phyloP scores from a whole-genome alignment of 192 early-diverging fungal genomes.

The Coemansia sp. region DNA sequence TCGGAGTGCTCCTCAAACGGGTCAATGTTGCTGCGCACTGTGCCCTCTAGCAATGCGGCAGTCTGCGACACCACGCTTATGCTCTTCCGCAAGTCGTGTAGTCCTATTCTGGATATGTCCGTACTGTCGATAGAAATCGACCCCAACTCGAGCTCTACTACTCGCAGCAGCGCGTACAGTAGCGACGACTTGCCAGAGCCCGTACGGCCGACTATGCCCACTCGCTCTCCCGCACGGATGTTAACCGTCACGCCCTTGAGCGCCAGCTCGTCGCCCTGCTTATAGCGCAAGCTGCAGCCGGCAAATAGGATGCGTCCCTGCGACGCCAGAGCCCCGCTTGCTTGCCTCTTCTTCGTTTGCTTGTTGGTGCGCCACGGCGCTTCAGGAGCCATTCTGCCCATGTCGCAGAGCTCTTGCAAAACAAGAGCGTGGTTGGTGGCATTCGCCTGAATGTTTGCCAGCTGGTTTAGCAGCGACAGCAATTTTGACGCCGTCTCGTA shows the following conservation, averaged over 20 bases:
- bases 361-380: background rate
- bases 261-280: constrained; percentile 18
- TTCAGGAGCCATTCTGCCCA: constrained; percentile 8
- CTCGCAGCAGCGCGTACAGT: constrained; percentile 74
- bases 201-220: constrained; percentile 62
- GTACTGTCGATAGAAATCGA: constrained; percentile 73
- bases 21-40: constrained; percentile 83
- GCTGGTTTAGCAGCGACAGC: constrained; percentile 11
- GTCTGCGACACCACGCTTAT: constrained; percentile 85
- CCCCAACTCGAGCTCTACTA: constrained; percentile 75
- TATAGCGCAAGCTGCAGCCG: constrained; percentile 23
- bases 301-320: constrained; percentile 23
- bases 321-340: background rate
- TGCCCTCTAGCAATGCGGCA: constrained; percentile 46
- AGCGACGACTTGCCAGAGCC: constrained; percentile 83
- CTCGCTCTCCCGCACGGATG: constrained; percentile 41
- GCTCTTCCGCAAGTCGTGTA: constrained; percentile 72
- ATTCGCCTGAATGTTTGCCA: background rate
- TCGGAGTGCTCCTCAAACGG: constrained; percentile 78
- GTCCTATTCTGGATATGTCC: constrained; percentile 68
- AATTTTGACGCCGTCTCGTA: constrained; percentile 10
- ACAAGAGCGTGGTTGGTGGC: constrained; percentile 9
- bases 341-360: background rate
- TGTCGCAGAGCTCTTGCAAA: constrained; percentile 21
- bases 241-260: constrained; percentile 53